Base-by-base conservation (phyloP, 2,329 filamentous ascomycete genomes). In the Teratosphaeria zuluensis region DNA sequence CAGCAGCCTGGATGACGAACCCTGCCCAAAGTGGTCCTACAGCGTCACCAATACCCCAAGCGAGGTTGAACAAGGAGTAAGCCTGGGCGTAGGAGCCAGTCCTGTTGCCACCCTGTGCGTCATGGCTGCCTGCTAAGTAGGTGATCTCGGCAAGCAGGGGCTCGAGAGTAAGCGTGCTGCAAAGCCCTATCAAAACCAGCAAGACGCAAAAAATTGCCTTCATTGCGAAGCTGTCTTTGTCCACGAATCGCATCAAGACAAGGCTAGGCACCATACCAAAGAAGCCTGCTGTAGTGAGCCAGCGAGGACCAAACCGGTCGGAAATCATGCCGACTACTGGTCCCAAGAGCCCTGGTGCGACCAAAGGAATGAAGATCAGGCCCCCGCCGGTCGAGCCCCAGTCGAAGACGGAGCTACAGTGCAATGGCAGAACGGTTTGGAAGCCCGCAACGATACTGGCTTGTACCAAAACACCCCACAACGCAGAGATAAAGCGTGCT, bases 1-100 rank as follows among this genome's bases (percentile, higher is more conserved):
- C 66, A 53, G 59, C 61, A 24, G 58, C 54, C 35, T 68, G 61
- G 24, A 65, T 61, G 16, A 69, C 59, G 51, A 68, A 32, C 7
- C 66, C 66, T 24, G 60, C 63, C 63, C 61, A 61, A 8, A 69
- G 14, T 14, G 66, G 67, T 7, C 67, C 66, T 9, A 67, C 53
- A 30, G 63, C 61, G 52, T 62, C 60, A 1, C 67, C 66, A 14
- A 58, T 56, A 5, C 62, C 60, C 65, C 65, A 69, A 1, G 63
- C 66, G 56, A 68, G 62, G 52, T 68, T 69, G 52, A 68, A 68
- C 21, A 66, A 57, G 12, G 62, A 81, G 66, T 85, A 85, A 0
- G 81, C 81, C 64, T 84, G 80, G 7, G 82, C 83, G 38, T 66
- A 66, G 11, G 61, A 62, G 12, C 64, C 61, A 19, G 51, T 46